Conservation (phyloP, 106 monocot genomes). For the Iris macrosiphon region DNA sequence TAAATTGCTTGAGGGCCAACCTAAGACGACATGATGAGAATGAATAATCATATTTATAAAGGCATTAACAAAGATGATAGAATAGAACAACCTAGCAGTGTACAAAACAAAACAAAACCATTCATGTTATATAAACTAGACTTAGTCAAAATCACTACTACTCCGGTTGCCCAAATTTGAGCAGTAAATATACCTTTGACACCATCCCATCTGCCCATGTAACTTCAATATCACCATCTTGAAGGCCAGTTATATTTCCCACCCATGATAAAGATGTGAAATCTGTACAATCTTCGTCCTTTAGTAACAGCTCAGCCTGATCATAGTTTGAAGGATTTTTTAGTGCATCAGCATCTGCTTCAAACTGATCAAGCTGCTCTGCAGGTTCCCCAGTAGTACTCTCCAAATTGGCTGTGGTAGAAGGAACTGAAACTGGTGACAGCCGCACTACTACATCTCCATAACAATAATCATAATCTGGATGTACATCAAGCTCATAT, state of each 20-base stretch:
- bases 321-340: not conserved
- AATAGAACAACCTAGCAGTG: no score
- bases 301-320: slow-evolving; percentile 3
- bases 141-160: no score
- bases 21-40: slow-evolving; percentile 18
- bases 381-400: slow-evolving; percentile 7
- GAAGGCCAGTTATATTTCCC: slow-evolving; percentile 83
- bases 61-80: no score
- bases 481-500: slow-evolving; percentile 92
- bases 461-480: slow-evolving; percentile 94
- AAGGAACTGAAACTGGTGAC: slow-evolving; percentile 38
- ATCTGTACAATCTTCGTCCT: slow-evolving; percentile 13
- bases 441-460: slow-evolving; percentile 95
- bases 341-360: slow-evolving; percentile 13
- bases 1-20: slow-evolving; percentile 87
- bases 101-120: no score
- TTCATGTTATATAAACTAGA: no score
- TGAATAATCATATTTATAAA: not conserved
- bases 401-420: slow-evolving; percentile 12
- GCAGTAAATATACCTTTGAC: slow-evolving; percentile 77
- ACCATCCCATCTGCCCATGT: slow-evolving; percentile 86
- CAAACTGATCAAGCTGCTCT: not conserved
- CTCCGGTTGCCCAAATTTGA: no score
- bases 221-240: slow-evolving; percentile 95
- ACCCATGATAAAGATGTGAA: slow-evolving; percentile 72